Percentiles rank a stretch among this genome's conserved stretches.
phyloP scores from a whole-genome alignment of 1,139 yeast genomes.

The Kurtzmaniella natalensis region DNA sequence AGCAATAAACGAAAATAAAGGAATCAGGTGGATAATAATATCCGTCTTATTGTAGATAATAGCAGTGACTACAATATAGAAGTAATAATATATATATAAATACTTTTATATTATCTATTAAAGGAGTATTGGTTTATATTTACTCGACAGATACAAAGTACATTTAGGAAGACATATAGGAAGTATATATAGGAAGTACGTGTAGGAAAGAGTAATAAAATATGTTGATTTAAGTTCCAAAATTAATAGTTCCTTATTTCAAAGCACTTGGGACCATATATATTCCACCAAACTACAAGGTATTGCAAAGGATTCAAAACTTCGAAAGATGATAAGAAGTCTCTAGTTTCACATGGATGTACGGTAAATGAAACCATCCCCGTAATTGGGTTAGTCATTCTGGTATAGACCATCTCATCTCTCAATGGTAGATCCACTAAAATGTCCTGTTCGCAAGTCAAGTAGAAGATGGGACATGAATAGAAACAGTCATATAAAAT shows the following conservation, averaged over 20 bases:
- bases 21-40: no score
- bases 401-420: conserved; percentile 2
- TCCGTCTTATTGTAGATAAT: no score
- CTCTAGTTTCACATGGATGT: conserved; percentile 38
- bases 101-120: no score
- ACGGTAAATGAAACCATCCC: conserved; percentile 17
- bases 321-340: conserved; percentile 12
- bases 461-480: no score
- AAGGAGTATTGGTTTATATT: no score
- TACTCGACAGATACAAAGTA: no score
- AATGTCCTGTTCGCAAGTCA: no score
- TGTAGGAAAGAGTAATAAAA: conserved; percentile 3
- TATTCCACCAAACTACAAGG: conserved; percentile 26
- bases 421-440: no score
- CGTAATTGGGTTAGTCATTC: conserved; percentile 5
- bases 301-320: conserved; percentile 13
- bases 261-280: conserved; percentile 16
- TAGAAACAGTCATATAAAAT: no score
- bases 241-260: conserved; percentile 3
- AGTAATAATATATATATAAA: no score
- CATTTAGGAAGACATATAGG: neutral
- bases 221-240: conserved; percentile 2
- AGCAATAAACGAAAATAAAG: no score
- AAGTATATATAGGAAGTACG: neutral
- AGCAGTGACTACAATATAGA: no score